Evolutionary conservation across 352 stramenopile species (phyloP), one percentile per base, ranked within the genome.

Genomic region (Globisporangium camurandrum): DNA sequence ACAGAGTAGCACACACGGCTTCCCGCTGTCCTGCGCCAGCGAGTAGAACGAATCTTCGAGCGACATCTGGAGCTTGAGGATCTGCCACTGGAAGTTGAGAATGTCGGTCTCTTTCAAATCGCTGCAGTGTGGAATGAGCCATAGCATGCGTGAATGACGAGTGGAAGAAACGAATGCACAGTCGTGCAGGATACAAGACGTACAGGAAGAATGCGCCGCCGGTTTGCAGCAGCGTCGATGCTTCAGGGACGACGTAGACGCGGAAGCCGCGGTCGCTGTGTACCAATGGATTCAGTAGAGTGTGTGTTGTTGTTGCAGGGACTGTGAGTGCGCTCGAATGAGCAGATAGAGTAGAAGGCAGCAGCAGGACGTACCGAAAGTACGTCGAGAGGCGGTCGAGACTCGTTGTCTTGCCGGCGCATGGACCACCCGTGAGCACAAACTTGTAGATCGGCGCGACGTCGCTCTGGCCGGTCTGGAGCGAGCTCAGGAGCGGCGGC

Each of bases 361-460:
- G n/a, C n/a, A n/a, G n/a, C n/a, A n/a, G 5, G 30, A 36, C 34
- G 37, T 20, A 84, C 52, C 83, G 74, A 49, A 92, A 95, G 61
- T 89, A 95, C 26, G 79, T 93, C n/a, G 76, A 95, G 20, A 97
- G 61, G 43, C 90, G 71, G 43, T 96, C 90, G 24, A 98, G 72
- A 42, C 88, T 95, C 49, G 94, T 98, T 39, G 94, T 98, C 61
- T 98, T 98, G 45, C 94, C 94, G 20, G 90, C 94, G 66, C 94
- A 98, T 2, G 92, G 94, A 14, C 92, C 94, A 46, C 92, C 94
- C 36, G 92, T 98, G 54, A 98, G 75, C 43, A 97, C 88, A 51
- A 97, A 94, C 62, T 93, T 93, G 69, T 96, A 96, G 41, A 97
- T 91, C 4, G 75, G 79, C 36, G 75, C 65, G 34, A 84, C 74